phyloP scores from a whole-genome alignment of 306 rosid genomes.

The Citrullus amarus region DNA sequence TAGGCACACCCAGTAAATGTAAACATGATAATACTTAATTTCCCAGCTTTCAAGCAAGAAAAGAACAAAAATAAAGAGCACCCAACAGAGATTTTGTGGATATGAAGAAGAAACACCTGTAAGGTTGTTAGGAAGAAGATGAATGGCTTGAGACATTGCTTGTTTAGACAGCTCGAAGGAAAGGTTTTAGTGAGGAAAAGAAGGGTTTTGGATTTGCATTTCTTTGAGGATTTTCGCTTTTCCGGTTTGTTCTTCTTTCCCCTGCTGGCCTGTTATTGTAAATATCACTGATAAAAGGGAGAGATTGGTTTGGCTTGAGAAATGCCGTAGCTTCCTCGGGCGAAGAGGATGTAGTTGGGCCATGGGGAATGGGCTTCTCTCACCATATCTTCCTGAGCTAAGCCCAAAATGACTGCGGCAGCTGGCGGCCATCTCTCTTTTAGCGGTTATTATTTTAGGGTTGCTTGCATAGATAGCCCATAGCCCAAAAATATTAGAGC shows the following conservation, averaged over 20 bases:
- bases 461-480: too few relatives aligned
- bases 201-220: background rate
- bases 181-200: background rate
- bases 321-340: background rate
- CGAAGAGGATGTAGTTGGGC: background rate
- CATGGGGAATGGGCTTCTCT: background rate
- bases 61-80: background rate
- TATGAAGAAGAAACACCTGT: conserved; percentile 24
- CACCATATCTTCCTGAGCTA: background rate
- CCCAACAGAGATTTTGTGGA: background rate
- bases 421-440: background rate
- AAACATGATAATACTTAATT: too few relatives aligned
- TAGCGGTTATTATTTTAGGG: too few relatives aligned
- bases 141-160: conserved; percentile 46
- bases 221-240: background rate
- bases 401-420: background rate
- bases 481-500: too few relatives aligned
- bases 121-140: conserved; percentile 26
- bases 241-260: background rate
- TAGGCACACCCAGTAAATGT: background rate
- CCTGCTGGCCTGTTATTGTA: background rate
- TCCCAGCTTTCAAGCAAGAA: background rate
- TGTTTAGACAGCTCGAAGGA: background rate
- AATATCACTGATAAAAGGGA: background rate
- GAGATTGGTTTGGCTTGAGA: background rate